Evolutionary conservation across 345 rosid genomes (phyloP), one percentile per base, ranked within the genome.

Genomic region (Gossypium rotundifolium): DNA sequence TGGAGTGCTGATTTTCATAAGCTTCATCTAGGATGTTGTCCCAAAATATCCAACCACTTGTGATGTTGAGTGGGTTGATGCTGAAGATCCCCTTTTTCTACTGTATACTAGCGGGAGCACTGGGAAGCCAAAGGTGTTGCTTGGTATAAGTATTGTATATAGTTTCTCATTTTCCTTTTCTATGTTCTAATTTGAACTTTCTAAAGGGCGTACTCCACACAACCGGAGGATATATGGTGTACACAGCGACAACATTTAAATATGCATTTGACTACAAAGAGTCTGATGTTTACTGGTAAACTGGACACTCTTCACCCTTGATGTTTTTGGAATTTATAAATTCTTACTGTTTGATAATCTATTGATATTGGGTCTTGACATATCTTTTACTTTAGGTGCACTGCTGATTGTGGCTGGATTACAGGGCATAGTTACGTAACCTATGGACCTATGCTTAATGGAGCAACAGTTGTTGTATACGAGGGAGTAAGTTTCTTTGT

Each of bases 341-440:
- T 64, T 76, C 54, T 45, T 71, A 44, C 27, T 51, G 58, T 67
- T 51, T 11, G 22, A 45, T 65, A 46, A 57, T 57, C 52, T 71
- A 8, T 65, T 55, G 66, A 53, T 17, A 11, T 16, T 5, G 59
- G 12, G 54, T 54, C 23, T 55, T 44, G 53, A 25, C 38, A 18
- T 11, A 57, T 66, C 1, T 73, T 53, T 71, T 75, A 76, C 60
- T 67, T 75, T 76, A 95, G 99, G 99, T 95, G 99, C 84, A 95
- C 99, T 45, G 99, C 99, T 79, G 99, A 95, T 79, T 95, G 99
- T 88, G 99, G 99, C 78, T 95, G 99, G 99, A 93, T 95, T 58
- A 95, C 99, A 25, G 99, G 99, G 71, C 99, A 95, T 79, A 95
- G 99, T 80, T 95, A 95, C 76, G 98, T 95, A 72, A 91, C 98